Conservation (phyloP, 2,329 filamentous ascomycete species). For the Lachnellula arida region DNA sequence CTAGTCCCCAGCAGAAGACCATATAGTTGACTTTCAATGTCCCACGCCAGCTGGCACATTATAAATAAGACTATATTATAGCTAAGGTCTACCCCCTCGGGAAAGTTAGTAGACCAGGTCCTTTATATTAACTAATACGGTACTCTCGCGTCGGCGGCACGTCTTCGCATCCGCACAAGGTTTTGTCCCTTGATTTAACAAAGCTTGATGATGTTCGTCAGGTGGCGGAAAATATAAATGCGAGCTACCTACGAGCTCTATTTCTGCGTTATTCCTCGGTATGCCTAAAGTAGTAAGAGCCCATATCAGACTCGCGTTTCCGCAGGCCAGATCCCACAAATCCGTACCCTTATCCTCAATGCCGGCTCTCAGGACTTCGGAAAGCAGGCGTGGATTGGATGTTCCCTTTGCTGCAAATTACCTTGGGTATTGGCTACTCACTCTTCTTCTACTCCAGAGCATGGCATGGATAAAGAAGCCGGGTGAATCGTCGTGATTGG, state of each 20-base stretch:
- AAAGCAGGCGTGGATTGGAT: conserved; percentile 31
- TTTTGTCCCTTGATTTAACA: conserved; percentile 4
- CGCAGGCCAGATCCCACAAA: conserved; percentile 15
- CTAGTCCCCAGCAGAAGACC: too few relatives aligned
- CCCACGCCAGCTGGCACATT: too few relatives aligned
- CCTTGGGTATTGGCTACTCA: conserved; percentile 33
- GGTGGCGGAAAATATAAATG: conserved; percentile 17
- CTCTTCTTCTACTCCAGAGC: conserved; percentile 32
- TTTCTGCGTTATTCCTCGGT: too few relatives aligned
- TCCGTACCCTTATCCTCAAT: conserved; percentile 22
- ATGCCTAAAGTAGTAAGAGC: too few relatives aligned
- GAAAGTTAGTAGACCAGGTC: too few relatives aligned
- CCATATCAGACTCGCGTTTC: conserved; percentile 7
- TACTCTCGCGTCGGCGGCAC: too few relatives aligned
- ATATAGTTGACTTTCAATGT: too few relatives aligned
- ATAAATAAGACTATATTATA: too few relatives aligned
- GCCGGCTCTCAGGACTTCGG: conserved; percentile 18
- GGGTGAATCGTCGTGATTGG: conserved; percentile 33
- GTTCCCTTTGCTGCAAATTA: conserved; percentile 32
- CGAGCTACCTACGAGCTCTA: too few relatives aligned
- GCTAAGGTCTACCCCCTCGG: too few relatives aligned
- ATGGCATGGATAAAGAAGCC: conserved; percentile 32
- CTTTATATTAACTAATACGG: too few relatives aligned
- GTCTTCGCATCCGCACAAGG: conserved; percentile 1
- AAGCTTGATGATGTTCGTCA: conserved; percentile 7